Conservation (phyloP, 2,329 filamentous ascomycete genomes). For the Aschersonia sp. region DNA sequence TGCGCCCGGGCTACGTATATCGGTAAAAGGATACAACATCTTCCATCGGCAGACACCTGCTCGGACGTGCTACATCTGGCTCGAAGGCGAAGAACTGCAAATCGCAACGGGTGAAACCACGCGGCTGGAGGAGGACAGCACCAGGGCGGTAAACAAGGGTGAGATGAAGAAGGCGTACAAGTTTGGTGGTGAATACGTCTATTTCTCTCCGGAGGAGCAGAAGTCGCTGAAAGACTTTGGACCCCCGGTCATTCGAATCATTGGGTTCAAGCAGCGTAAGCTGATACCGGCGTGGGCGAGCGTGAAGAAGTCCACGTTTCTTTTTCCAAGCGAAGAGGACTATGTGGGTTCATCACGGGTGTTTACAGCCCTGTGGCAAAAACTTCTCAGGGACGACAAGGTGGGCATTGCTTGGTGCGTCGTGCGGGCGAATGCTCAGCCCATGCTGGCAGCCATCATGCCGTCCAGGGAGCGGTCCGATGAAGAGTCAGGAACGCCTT, state of each 20-base stretch:
- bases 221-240: slow-evolving; percentile 67
- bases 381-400: slow-evolving; percentile 64
- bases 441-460: slow-evolving; percentile 66
- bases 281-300: slow-evolving; percentile 72
- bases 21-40: slow-evolving; percentile 84
- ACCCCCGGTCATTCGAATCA: slow-evolving; percentile 67
- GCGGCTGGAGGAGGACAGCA: slow-evolving; percentile 63
- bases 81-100: slow-evolving; percentile 72
- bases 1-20: slow-evolving; percentile 70
- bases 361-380: slow-evolving; percentile 82
- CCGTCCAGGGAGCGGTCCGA: slow-evolving; percentile 55
- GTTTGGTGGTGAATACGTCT: slow-evolving; percentile 80
- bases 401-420: slow-evolving; percentile 86
- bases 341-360: slow-evolving; percentile 85
- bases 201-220: slow-evolving; percentile 75
- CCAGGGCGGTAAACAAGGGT: slow-evolving; percentile 58
- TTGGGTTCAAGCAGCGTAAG: slow-evolving; percentile 79
- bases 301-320: slow-evolving; percentile 73
- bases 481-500: slow-evolving; percentile 50
- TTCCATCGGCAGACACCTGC: slow-evolving; percentile 72
- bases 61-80: slow-evolving; percentile 74
- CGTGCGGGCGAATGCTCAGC: slow-evolving; percentile 63
- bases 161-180: slow-evolving; percentile 91
- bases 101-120: slow-evolving; percentile 63
- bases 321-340: slow-evolving; percentile 84